A percentile compares a stretch with the other conserved stretches of the same genome.
These are phyloP conservation scores for Laburnicola sp. DNA, from an alignment of 2,329 filamentous ascomycete species.

Conservation along the genomic window DNA sequence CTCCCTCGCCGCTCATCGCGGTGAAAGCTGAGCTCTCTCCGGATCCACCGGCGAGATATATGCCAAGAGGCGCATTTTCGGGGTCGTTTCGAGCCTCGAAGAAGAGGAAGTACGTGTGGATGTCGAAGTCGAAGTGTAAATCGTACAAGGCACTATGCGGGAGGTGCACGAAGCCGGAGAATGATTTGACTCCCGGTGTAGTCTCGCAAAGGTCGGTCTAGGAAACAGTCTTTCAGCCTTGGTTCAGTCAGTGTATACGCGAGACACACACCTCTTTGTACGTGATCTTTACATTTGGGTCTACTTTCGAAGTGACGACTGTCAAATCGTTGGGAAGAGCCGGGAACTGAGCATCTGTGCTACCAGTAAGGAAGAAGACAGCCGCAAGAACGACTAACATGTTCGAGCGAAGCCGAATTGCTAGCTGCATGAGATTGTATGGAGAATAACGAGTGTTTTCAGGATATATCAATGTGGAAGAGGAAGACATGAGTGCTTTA, in stretches of 20 bases:
- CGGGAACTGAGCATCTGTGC: neutral
- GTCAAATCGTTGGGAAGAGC: neutral
- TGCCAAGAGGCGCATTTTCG: slow-evolving; percentile 55
- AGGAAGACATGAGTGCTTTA: no score
- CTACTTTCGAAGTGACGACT: neutral
- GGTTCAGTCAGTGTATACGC: neutral
- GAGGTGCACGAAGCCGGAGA: slow-evolving; percentile 53
- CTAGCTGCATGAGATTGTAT: no score
- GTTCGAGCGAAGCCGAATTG: no score
- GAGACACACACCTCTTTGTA: neutral
- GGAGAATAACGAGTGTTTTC: no score
- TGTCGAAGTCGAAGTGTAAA: neutral
- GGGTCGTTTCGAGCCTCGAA: slow-evolving; percentile 58
- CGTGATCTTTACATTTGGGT: neutral
- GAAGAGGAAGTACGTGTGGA: slow-evolving; percentile 48
- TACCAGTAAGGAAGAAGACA: neutral
- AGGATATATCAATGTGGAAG: no score
- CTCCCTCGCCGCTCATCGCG: slow-evolving; percentile 51
- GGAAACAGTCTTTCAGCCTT: neutral
- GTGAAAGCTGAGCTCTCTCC: slow-evolving; percentile 52
- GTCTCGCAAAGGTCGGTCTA: slow-evolving; percentile 56
- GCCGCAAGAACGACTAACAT: no score
- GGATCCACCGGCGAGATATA: slow-evolving; percentile 53
- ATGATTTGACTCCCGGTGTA: slow-evolving; percentile 57
- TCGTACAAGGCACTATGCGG: slow-evolving; percentile 17